These are phyloP conservation scores for Xylariaceae sp. DNA, from an alignment of 2,329 filamentous ascomycete genomes.

Conservation along the genomic window DNA sequence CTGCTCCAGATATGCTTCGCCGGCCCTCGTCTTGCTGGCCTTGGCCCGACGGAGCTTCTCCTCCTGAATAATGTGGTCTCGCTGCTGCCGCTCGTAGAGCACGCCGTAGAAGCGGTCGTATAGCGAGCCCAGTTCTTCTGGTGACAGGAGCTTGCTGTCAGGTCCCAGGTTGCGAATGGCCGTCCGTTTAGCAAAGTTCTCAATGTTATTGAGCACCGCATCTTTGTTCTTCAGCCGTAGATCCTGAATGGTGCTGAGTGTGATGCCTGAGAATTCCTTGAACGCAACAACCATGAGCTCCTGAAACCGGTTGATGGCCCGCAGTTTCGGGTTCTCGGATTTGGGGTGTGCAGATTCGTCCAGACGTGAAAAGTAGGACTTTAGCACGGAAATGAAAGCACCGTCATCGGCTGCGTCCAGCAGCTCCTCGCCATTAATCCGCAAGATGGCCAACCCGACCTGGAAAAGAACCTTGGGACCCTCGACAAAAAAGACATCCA, in stretches of 20 bases:
- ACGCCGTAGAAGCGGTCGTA: slow-evolving; percentile 94
- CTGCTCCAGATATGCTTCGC: slow-evolving; percentile 32
- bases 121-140: slow-evolving; percentile 79
- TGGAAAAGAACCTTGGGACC: slow-evolving; percentile 97
- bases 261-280: slow-evolving; percentile 95
- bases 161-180: slow-evolving; percentile 93
- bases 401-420: slow-evolving; percentile 91
- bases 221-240: slow-evolving; percentile 89
- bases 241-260: slow-evolving; percentile 85
- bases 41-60: slow-evolving; percentile 63
- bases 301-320: slow-evolving; percentile 92
- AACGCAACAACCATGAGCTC: slow-evolving; percentile 99
- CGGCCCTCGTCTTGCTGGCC: slow-evolving; percentile 50
- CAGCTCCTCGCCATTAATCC: slow-evolving; percentile 94
- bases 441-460: slow-evolving; percentile 89
- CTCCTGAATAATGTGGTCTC: slow-evolving; percentile 70
- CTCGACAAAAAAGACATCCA: slow-evolving; percentile 98
- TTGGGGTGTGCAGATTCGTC: slow-evolving; percentile 95
- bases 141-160: slow-evolving; percentile 84
- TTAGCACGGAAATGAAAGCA: slow-evolving; percentile 92
- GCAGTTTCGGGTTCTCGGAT: slow-evolving; percentile 89
- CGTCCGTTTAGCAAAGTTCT: slow-evolving; percentile 94
- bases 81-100: slow-evolving; percentile 85
- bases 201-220: slow-evolving; percentile 88
- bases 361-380: slow-evolving; percentile 86